Conservation (phyloP, 805 yeast genomes). For the Starmerella riodocensis region DNA sequence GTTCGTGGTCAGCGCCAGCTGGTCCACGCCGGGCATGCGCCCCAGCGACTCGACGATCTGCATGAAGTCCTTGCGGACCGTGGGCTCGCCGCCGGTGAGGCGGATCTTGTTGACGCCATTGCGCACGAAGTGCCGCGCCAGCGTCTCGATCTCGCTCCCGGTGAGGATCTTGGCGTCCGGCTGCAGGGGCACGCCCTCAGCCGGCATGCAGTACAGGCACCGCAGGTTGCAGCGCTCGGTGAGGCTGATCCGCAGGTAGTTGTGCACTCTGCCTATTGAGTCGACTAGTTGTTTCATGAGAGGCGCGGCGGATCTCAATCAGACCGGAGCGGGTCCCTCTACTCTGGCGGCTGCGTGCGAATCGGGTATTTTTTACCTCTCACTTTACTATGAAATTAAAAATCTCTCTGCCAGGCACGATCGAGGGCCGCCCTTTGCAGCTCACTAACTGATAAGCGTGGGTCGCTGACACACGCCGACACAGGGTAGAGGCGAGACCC, state of each 20-base stretch:
- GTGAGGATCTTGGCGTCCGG: constrained; percentile 33
- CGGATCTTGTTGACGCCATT: constrained; percentile 42
- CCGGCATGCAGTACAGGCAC: constrained; percentile 43
- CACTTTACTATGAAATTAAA: too few relatives aligned
- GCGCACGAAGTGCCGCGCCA: constrained; percentile 34
- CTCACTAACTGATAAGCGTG: too few relatives aligned
- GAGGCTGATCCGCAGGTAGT: constrained; percentile 38
- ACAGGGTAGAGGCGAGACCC: too few relatives aligned
- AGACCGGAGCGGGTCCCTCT: too few relatives aligned
- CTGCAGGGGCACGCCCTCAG: constrained; percentile 39
- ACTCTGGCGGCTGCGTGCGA: too few relatives aligned
- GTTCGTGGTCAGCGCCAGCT: constrained; percentile 40
- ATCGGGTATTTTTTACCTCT: too few relatives aligned
- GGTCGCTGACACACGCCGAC: too few relatives aligned
- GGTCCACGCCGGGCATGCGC: constrained; percentile 32
- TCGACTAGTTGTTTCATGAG: constrained; percentile 24
- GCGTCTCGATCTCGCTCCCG: constrained; percentile 33
- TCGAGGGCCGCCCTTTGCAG: too few relatives aligned
- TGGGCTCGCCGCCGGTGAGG: constrained; percentile 46
- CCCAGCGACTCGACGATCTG: constrained; percentile 32
- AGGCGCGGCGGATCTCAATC: too few relatives aligned
- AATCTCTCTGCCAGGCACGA: too few relatives aligned
- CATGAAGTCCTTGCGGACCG: constrained; percentile 39
- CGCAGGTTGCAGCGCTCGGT: constrained; percentile 40
- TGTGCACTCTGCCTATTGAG: constrained; percentile 34